phyloP scores from a whole-genome alignment of 768 basidiomycete species.

The Termitomyces sp. region DNA sequence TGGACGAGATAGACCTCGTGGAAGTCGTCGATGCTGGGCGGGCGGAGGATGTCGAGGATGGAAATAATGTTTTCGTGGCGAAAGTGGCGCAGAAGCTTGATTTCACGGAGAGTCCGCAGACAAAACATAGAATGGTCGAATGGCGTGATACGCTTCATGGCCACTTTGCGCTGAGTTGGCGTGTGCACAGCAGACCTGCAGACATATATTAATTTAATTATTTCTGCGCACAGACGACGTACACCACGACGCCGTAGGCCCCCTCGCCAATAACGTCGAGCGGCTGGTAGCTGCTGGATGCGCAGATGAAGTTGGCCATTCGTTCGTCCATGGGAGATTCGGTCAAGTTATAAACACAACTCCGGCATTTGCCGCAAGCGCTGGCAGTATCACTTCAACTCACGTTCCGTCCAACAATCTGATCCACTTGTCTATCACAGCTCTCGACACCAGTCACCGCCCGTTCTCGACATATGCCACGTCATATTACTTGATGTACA shows the following conservation, averaged over 20 bases:
- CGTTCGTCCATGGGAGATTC: conserved; percentile 14
- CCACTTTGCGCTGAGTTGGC: conserved; percentile 78
- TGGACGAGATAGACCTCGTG: conserved; percentile 68
- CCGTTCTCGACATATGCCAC: background rate
- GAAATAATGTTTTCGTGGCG: conserved; percentile 89
- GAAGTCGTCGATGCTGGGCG: conserved; percentile 69
- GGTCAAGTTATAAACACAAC: background rate
- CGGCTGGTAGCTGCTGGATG: conserved; percentile 53
- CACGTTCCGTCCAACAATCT: too few relatives aligned
- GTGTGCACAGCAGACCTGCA: conserved; percentile 69
- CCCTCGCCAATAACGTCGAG: conserved; percentile 90
- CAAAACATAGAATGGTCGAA: conserved; percentile 96
- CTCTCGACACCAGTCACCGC: too few relatives aligned
- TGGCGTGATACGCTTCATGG: conserved; percentile 93
- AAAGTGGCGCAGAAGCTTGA: conserved; percentile 89
- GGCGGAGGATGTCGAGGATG: conserved; percentile 90
- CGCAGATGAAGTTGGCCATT: conserved; percentile 43
- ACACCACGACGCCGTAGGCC: conserved; percentile 80
- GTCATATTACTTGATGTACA: background rate
- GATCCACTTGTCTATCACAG: background rate
- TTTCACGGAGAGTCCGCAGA: conserved; percentile 78
- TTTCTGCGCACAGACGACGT: conserved; percentile 29
- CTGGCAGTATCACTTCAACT: too few relatives aligned
- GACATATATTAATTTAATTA: background rate
- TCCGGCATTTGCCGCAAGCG: conserved; percentile 8